Evolutionary conservation across 1,284 basidiomycete genomes (phyloP), one percentile per base, ranked within the genome.

Genomic region (Athelia psychrophila): DNA sequence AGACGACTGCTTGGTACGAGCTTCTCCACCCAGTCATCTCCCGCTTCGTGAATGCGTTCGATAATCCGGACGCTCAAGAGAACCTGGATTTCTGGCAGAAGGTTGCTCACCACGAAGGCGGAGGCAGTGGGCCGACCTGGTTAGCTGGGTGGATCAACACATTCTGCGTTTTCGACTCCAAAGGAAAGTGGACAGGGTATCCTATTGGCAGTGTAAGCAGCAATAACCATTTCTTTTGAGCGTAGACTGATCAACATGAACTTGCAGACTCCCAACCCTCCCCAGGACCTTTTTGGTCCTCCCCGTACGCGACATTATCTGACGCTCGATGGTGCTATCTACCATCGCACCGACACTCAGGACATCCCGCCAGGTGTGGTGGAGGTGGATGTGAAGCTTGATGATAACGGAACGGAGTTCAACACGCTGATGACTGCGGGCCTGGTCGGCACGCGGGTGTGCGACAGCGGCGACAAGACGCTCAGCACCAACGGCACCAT

Each of bases 391-490:
- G 70, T 79, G 25, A 58, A 50, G n/a, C 49, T 79, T 10, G 56
- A 67, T 30, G 75, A 77, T 44, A 65, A 68, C 42, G 72, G 71
- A 2, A 47, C 51, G 19, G 2, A 53, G 8, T 54, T 67, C 33
- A 57, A 72, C n/a, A 67, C 66, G 48, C 57, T 65, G 49, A 63
- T 79, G 59, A 62, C 74, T 3, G 73, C 75, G 0, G 78, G 78
- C 0, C 63, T 67, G 16, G 57, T 78, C 8, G 75, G 69, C 1
- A 59, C 60, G 15, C 58, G 58, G 44, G 63, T 72, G 19, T 70
- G 66, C 49, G 67, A 68, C 24, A 66, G 59, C 18, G 66, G 63
- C 35, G 63, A 66, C 48, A 64, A 64, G 16, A 63, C 62, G 48
- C 38, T 68, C 53, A 67, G 59, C 50, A 54, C 56, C 30, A 64